Evolutionary conservation across 169 alveolate species (phyloP), one percentile per base, ranked within the genome.

Genomic region (Neospora caninum): DNA sequence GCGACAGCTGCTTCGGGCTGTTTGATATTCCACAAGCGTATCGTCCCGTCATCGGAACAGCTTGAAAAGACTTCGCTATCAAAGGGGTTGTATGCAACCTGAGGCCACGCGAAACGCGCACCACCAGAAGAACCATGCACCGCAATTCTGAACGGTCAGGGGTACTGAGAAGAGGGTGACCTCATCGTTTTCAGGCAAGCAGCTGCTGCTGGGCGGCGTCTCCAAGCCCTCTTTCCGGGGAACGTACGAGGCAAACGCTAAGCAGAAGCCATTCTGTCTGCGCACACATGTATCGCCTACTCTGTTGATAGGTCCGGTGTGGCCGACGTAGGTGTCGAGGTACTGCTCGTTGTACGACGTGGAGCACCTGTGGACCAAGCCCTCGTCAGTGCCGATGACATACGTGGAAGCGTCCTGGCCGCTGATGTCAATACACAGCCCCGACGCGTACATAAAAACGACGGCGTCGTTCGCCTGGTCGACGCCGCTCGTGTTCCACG

Each of bases 1-100:
- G 94, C 94, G 18, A 58, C 93, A 25, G 93, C 94, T 43, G 88
- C 94, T 29, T 84, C 95, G 27, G 88, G 73, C 43, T 92, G 93
- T 94, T 96, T 97, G 89, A 97, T 95, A 91, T 98, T 96, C 99
- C 99, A 98, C 41, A 98, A 97, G 95, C 98, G 97, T 88, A 98
- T 98, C 69, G 98, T 97, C 98, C 99, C 98, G 95, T 98, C 99
- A 83, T 98, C 98, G 43, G 99, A 97, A 95, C 99, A 97, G 86
- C 98, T 96, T 69, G 97, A 93, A 95, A 98, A 96, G 31, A 97
- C 97, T 54, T 96, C 95, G 34, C 95, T 69, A 96, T 97, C 96
- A 93, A 97, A 98, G 0, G 98, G 98, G 94, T 96, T 97, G 95
- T 98, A 97, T 49, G 98, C 67, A 82, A 93, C 95, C 93, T 87